phyloP scores from a whole-genome alignment of 495 filamentous ascomycete species.

The Lepidopterella palustris region DNA sequence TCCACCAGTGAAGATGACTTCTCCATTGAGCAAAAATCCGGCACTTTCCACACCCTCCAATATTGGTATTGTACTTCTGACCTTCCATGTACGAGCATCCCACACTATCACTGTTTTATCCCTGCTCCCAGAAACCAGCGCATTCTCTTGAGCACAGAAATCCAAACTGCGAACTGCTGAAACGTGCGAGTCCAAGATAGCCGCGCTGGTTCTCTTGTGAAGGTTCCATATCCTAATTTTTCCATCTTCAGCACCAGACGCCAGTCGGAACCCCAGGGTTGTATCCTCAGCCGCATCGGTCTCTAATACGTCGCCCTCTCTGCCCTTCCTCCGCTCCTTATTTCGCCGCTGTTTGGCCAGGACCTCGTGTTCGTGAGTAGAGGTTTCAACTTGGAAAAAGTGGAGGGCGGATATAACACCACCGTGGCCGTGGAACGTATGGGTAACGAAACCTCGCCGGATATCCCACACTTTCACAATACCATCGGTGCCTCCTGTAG shows the following conservation, averaged over 20 bases:
- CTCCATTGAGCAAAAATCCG: slow-evolving; percentile 66
- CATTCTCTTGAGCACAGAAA: slow-evolving; percentile 65
- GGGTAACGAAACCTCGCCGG: slow-evolving; percentile 79
- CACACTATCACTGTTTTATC: slow-evolving; percentile 92
- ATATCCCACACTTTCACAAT: slow-evolving; percentile 97
- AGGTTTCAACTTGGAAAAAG: slow-evolving; percentile 70
- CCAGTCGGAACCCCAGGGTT: slow-evolving; percentile 63
- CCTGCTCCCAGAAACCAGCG: slow-evolving; percentile 78
- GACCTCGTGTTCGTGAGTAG: slow-evolving; percentile 31
- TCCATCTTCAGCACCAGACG: slow-evolving; percentile 88
- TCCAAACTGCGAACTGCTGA: slow-evolving; percentile 83
- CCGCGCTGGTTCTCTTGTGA: slow-evolving; percentile 68
- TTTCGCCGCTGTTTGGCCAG: slow-evolving; percentile 39
- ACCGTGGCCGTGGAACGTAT: slow-evolving; percentile 88
- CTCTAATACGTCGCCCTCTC: slow-evolving; percentile 41
- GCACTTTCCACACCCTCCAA: slow-evolving; percentile 79
- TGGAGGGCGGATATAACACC: slow-evolving; percentile 83
- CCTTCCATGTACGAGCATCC: slow-evolving; percentile 79
- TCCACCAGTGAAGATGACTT: slow-evolving; percentile 75
- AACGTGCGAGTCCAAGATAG: slow-evolving; percentile 81
- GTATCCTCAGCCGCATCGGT: slow-evolving; percentile 36
- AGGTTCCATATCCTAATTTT: slow-evolving; percentile 89
- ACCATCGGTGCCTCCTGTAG: slow-evolving; percentile 87
- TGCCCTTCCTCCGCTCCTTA: slow-evolving; percentile 44
- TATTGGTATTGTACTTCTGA: slow-evolving; percentile 73